A percentile compares a stretch with the other conserved stretches of the same genome.
These are phyloP conservation scores for Pseudonectria buxi DNA, from an alignment of 2,329 filamentous ascomycete species.

Conservation along the genomic window DNA sequence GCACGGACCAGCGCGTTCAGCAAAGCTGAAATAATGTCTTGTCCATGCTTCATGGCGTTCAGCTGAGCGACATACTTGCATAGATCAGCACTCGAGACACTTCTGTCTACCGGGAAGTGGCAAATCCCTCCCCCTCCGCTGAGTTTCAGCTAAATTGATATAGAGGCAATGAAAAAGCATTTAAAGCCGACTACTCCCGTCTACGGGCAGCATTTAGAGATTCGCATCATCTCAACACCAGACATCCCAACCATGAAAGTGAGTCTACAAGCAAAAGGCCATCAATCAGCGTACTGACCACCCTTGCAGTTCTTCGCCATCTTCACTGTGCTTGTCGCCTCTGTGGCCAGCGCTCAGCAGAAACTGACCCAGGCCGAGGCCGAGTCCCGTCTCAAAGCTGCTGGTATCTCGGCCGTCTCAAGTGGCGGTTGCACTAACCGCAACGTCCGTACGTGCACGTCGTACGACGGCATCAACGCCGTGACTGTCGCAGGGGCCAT, in stretches of 20 bases:
- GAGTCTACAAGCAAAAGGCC: neutral
- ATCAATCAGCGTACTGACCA: neutral
- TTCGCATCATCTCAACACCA: too few species aligned
- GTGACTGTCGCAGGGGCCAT: constrained; percentile 18
- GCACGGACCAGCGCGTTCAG: too few species aligned
- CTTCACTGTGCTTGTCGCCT: constrained; percentile 3
- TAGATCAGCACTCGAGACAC: too few species aligned
- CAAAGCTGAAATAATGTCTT: too few species aligned
- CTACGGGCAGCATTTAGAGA: too few species aligned
- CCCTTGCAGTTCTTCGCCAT: neutral
- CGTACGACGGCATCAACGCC: constrained; percentile 17
- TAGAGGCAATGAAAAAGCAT: too few species aligned
- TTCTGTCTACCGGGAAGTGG: too few species aligned
- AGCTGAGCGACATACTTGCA: too few species aligned
- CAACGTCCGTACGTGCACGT: constrained; percentile 14
- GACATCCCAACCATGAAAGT: neutral
- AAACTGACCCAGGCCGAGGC: constrained; percentile 12
- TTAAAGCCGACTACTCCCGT: too few species aligned
- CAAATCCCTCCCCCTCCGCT: too few species aligned
- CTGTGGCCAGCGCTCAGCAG: constrained; percentile 1
- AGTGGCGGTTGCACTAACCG: constrained; percentile 16
- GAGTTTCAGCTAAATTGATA: too few species aligned
- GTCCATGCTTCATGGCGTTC: too few species aligned
- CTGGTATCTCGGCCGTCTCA: constrained; percentile 16
- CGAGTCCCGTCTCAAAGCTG: constrained; percentile 10